Conservation (phyloP, 305 asterid genomes). For the Caryopteris hybrid region DNA sequence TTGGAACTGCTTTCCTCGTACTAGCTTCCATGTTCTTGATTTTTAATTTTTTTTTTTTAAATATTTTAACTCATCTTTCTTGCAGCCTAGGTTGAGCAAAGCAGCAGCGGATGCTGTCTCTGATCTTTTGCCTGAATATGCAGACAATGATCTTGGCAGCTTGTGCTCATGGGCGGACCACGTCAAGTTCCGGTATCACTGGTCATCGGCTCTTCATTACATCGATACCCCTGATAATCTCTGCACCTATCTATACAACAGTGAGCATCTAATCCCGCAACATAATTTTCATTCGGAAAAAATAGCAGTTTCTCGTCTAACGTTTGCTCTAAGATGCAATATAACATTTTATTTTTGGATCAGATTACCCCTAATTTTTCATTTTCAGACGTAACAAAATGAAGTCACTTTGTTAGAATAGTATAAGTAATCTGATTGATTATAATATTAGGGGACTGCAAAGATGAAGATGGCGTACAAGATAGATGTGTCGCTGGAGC, state of each 20-base stretch:
- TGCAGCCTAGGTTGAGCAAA: conserved; percentile 58
- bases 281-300: too few relatives aligned
- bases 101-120: conserved; percentile 74
- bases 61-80: neutral
- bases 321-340: too few relatives aligned
- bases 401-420: too few relatives aligned
- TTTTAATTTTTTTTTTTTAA: too few relatives aligned
- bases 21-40: too few relatives aligned
- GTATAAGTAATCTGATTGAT: too few relatives aligned
- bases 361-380: too few relatives aligned
- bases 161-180: conserved; percentile 83
- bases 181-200: conserved; percentile 58
- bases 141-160: conserved; percentile 59
- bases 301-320: too few relatives aligned
- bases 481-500: conserved; percentile 91
- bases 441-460: conserved; percentile 68
- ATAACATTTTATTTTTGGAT: too few relatives aligned
- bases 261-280: conserved; percentile 29
- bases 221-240: conserved; percentile 74
- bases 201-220: conserved; percentile 86
- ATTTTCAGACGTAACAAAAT: too few relatives aligned
- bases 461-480: conserved; percentile 57
- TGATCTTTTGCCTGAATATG: conserved; percentile 53
- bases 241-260: conserved; percentile 64
- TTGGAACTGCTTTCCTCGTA: too few relatives aligned